Evolutionary conservation across 257 asterid genomes (phyloP), one percentile per base, ranked within the genome.

Genomic region (Euphrasia confusa): DNA sequence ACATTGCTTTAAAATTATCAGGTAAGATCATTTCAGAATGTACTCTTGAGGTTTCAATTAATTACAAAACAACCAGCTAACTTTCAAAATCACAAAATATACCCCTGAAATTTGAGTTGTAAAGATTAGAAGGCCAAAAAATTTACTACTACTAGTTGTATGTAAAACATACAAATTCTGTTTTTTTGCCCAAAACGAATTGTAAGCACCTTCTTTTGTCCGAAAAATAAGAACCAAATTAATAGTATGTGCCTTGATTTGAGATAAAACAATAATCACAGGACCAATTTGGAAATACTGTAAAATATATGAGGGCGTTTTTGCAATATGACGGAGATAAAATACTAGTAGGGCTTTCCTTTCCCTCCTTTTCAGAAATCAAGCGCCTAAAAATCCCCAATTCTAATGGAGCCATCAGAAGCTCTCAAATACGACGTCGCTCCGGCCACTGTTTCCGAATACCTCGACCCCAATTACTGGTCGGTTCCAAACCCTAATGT

Each of bases 401-500:
- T 61, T 65, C 48, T 37, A 30, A 77, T 77, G 82, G 77, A 77
- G 28, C 39, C 61, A 52, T 11, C 72, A 0, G 75, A 68, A 71
- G 61, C 73, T 44, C 79, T 60, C 27, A 77, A 86, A 57, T 17
- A 66, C 67, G 86, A 81, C 69, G 84, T 76, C 15, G 67, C 71
- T 63, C 96, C 95, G 13, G 77, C 90, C 55, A 75, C 96, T 3
- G 95, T 78, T 63, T 76, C 88, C 55, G 82, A 80, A 17, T 87
- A 90, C 61, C 97, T 87, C 63, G 87, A 90, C 71, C 95, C 84
- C 45, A 64, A 69, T 4, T 90, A 87, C 81, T 87, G 97, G 96
- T 87, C 33, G 58, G 80, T 67, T 9, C n/a, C 78, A 30, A 4
- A 10, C 27, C 55, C 14, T 10, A 32, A 18, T 55, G 60, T 52